Conservation (phyloP, 805 yeast species). For the Lipomyces japonicus region DNA sequence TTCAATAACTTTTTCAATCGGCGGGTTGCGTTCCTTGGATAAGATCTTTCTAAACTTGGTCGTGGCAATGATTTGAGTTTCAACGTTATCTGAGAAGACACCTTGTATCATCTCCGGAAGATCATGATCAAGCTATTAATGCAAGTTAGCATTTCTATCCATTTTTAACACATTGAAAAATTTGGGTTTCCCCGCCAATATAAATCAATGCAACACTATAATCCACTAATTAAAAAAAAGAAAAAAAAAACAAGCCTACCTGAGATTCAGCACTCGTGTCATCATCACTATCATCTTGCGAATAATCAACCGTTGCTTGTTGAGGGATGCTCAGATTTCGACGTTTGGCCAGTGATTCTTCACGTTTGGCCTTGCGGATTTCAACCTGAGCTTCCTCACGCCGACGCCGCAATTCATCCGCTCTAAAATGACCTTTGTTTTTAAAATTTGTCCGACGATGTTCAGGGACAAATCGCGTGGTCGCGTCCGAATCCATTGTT, state of each 20-base stretch:
- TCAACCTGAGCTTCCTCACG: conserved; percentile 97
- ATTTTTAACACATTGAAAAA: too few relatives aligned
- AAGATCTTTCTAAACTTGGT: conserved; percentile 88
- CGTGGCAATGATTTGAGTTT: conserved; percentile 81
- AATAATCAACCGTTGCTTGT: conserved; percentile 31
- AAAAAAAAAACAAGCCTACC: conserved; percentile 19
- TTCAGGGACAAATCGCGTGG: conserved; percentile 88
- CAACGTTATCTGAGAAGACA: conserved; percentile 70
- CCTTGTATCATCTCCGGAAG: conserved; percentile 82
- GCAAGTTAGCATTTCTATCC: too few relatives aligned
- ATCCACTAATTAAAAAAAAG: background rate
- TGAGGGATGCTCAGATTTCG: conserved; percentile 58
- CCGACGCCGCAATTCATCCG: conserved; percentile 95
- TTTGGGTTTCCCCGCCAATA: too few relatives aligned
- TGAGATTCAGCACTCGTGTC: conserved; percentile 36
- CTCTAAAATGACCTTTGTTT: conserved; percentile 87
- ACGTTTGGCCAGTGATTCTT: conserved; percentile 89
- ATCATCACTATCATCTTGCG: conserved; percentile 48
- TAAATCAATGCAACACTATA: too few relatives aligned
- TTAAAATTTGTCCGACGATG: conserved; percentile 95
- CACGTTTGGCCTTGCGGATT: conserved; percentile 92
- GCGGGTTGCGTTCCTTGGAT: conserved; percentile 93
- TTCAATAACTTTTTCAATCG: conserved; percentile 87
- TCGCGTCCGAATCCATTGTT: conserved; percentile 70
- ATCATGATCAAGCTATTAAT: conserved; percentile 44